phyloP scores from a whole-genome alignment of 805 yeast genomes.

The Blastobotrys americana region DNA sequence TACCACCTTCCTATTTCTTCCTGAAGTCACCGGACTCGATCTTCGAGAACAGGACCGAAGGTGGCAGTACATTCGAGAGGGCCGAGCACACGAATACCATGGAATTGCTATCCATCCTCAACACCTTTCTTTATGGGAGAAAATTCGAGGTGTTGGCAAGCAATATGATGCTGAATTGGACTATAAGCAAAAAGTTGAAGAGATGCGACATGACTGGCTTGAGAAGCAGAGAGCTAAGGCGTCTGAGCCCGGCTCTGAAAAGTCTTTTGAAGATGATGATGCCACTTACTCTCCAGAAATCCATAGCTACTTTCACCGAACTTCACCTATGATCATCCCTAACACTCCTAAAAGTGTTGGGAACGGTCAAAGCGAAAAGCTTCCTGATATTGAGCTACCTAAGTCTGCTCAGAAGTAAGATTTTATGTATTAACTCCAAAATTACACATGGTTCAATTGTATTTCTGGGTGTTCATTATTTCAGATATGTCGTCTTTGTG shows the following conservation, averaged over 20 bases:
- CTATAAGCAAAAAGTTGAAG: conserved; percentile 33
- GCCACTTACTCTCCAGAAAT: conserved; percentile 23
- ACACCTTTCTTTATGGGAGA: conserved; percentile 33
- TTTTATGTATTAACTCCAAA: too few relatives aligned
- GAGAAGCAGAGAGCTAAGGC: conserved; percentile 27
- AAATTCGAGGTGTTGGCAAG: conserved; percentile 29
- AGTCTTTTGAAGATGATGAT: conserved; percentile 9
- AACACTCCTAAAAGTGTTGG: not conserved
- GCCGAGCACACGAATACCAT: conserved; percentile 33
- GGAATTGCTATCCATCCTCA: conserved; percentile 33
- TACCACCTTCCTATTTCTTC: conserved; percentile 29
- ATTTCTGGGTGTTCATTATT: too few relatives aligned
- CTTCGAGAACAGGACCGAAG: conserved; percentile 34
- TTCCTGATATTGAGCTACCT: conserved; percentile 4
- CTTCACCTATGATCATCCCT: conserved; percentile 30
- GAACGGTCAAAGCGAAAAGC: conserved; percentile 2
- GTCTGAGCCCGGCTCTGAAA: conserved; percentile 15
- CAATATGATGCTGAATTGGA: conserved; percentile 34
- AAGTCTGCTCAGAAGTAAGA: not conserved
- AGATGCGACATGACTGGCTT: conserved; percentile 33
- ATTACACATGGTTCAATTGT: too few relatives aligned
- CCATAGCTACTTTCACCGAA: conserved; percentile 32
- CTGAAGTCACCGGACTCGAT: conserved; percentile 34
- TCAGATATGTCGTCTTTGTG: too few relatives aligned
- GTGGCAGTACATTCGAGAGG: conserved; percentile 30